Evolutionary conservation across 192 early-diverging fungal genomes (phyloP).

Genomic region (Spizellomyces sp.): DNA sequence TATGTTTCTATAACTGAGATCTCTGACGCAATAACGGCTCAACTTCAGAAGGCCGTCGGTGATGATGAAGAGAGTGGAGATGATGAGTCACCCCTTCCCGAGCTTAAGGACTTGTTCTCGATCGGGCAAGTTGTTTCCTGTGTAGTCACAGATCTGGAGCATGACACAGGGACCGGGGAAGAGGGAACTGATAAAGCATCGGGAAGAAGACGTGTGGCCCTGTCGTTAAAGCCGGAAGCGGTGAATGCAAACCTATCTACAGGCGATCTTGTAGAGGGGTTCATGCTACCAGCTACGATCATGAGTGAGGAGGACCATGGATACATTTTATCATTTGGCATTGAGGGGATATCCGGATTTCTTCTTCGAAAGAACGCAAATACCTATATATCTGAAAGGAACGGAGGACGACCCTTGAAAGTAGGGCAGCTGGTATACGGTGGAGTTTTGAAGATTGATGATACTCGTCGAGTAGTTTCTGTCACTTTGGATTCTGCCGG

Average conservation of each 20-base stretch:
- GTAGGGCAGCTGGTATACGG: constrained; percentile 78
- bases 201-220: constrained; percentile 62
- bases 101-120: constrained; percentile 68
- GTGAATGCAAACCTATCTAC: constrained; percentile 72
- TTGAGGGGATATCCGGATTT: constrained; percentile 72
- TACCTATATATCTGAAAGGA: constrained; percentile 14
- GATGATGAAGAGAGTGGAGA: constrained; percentile 57
- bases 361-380: constrained; percentile 66
- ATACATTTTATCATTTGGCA: constrained; percentile 78
- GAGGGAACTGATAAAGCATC: constrained; percentile 32
- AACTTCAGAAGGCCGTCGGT: constrained; percentile 69
- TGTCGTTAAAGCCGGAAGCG: constrained; percentile 75
- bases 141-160: constrained; percentile 59
- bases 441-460: constrained; percentile 62
- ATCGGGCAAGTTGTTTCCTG: constrained; percentile 88
- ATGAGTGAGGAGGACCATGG: constrained; percentile 92
- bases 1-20: constrained; percentile 87
- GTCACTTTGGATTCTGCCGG: constrained; percentile 66
- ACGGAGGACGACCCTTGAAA: constrained; percentile 51
- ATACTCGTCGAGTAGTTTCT: constrained; percentile 64
- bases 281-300: constrained; percentile 72
- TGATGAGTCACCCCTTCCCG: constrained; percentile 61
- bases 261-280: constrained; percentile 70
- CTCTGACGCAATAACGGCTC: constrained; percentile 68
- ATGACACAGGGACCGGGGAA: constrained; percentile 16